These are phyloP conservation scores for Vigna reflexopilosa DNA, from an alignment of 306 rosid species.

Conservation along the genomic window DNA sequence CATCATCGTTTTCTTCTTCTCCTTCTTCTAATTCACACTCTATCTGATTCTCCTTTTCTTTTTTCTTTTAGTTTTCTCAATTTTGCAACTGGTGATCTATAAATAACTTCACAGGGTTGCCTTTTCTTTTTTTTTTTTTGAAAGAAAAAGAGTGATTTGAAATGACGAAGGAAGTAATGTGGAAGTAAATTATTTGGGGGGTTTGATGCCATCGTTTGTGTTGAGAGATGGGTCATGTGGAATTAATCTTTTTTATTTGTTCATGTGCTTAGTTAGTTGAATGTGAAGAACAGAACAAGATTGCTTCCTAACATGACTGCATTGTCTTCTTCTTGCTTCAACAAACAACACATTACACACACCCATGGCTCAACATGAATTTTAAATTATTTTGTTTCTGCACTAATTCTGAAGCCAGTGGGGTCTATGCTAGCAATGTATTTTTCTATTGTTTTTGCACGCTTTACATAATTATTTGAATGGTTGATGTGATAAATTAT, in stretches of 20 bases:
- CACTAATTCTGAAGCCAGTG: background rate
- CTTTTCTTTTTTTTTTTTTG: background rate
- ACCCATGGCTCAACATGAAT: background rate
- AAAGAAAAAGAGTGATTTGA: background rate
- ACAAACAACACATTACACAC: background rate
- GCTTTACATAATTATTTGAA: background rate
- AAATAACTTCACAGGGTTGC: conserved; percentile 26
- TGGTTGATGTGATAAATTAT: background rate
- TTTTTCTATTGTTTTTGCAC: background rate
- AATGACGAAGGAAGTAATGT: background rate
- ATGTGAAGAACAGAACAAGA: background rate
- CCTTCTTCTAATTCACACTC: background rate
- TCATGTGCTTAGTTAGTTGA: conserved; percentile 3
- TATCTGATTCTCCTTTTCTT: background rate
- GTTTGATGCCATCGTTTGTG: conserved; percentile 1
- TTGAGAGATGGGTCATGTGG: conserved; percentile 15
- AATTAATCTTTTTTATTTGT: background rate
- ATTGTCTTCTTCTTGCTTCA: conserved; percentile 31
- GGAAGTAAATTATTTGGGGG: conserved; percentile 12
- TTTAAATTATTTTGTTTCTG: conserved; percentile 17
- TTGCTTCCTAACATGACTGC: conserved; percentile 14
- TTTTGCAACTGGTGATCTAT: conserved; percentile 30
- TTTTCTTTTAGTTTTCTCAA: background rate
- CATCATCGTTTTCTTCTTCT: background rate
- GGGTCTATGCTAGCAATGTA: background rate